phyloP scores from a whole-genome alignment of 2,329 filamentous ascomycete species.

The Arthrinium phaeospermum region DNA sequence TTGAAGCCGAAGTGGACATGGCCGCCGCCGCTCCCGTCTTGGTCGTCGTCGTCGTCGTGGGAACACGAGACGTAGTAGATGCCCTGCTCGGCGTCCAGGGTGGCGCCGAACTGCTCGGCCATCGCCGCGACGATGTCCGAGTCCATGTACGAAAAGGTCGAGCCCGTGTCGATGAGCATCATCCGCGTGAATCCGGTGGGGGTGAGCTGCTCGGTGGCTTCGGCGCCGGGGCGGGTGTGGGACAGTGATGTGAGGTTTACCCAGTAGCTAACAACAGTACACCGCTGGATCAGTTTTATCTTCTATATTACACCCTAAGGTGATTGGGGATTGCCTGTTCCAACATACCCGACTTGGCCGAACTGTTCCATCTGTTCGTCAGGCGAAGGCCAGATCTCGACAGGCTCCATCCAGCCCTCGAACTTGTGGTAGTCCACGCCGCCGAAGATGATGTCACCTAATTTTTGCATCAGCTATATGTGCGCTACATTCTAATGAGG shows the following conservation, averaged over 20 bases:
- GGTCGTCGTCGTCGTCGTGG: slow-evolving; percentile 38
- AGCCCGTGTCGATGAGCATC: slow-evolving; percentile 66
- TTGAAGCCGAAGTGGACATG: slow-evolving; percentile 53
- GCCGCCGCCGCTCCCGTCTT: slow-evolving; percentile 29
- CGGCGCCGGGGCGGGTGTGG: slow-evolving; percentile 36
- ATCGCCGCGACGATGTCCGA: slow-evolving; percentile 54
- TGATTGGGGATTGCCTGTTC: too few relatives aligned
- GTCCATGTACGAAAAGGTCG: slow-evolving; percentile 67
- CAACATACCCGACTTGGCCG: slow-evolving; percentile 39
- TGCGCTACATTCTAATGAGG: fast-evolving
- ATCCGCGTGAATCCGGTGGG: slow-evolving; percentile 43
- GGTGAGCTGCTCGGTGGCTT: slow-evolving; percentile 27
- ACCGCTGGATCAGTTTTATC: not conserved
- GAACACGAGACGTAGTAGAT: slow-evolving; percentile 44
- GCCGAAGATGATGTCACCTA: slow-evolving; percentile 50
- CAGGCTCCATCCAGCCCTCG: slow-evolving; percentile 40
- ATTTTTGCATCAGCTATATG: not conserved
- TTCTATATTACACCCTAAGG: not conserved
- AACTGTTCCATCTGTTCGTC: slow-evolving; percentile 39
- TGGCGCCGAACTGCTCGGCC: slow-evolving; percentile 40
- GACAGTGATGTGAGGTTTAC: slow-evolving; percentile 45
- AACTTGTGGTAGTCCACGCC: slow-evolving; percentile 53
- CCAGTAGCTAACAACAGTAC: slow-evolving; percentile 37
- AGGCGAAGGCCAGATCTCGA: slow-evolving; percentile 43
- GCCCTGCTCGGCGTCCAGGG: slow-evolving; percentile 34